These are phyloP conservation scores for Selaginella moellendorffii DNA, from an alignment of 75 land plant species.

Conservation along the genomic window DNA sequence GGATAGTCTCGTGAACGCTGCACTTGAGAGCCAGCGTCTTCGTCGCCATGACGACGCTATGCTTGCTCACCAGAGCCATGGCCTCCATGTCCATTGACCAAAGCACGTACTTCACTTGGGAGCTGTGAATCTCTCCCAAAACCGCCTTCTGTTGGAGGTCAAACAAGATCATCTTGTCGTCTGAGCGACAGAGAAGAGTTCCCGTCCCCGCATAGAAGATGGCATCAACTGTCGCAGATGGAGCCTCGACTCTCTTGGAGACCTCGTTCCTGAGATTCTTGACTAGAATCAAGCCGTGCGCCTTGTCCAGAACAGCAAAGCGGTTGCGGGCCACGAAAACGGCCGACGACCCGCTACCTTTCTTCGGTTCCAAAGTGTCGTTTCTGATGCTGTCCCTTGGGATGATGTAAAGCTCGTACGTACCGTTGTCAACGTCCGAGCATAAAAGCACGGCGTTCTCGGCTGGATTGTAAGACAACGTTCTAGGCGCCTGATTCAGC, in stretches of 20 bases:
- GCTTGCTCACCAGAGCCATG: slow-evolving; percentile 62
- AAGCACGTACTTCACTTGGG: slow-evolving; percentile 46
- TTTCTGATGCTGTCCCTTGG: slow-evolving; percentile 39
- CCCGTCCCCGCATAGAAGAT: slow-evolving; percentile 68
- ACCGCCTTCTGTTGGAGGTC: slow-evolving; percentile 51
- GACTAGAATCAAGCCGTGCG: slow-evolving; percentile 26
- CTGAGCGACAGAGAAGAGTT: slow-evolving; percentile 46
- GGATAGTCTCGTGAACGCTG: slow-evolving; percentile 47
- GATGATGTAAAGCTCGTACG: slow-evolving; percentile 48
- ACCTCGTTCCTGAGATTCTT: slow-evolving; percentile 53
- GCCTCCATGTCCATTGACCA: slow-evolving; percentile 67
- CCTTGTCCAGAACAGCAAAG: slow-evolving; percentile 51
- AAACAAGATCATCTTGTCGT: slow-evolving; percentile 48
- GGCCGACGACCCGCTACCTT: slow-evolving; percentile 49
- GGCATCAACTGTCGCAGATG: slow-evolving; percentile 36
- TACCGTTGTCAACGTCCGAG: slow-evolving; percentile 58
- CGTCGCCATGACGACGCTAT: slow-evolving; percentile 49
- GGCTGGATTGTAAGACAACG: slow-evolving; percentile 53
- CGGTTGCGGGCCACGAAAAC: slow-evolving; percentile 53
- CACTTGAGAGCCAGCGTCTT: slow-evolving; percentile 39
- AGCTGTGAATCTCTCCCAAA: slow-evolving; percentile 43
- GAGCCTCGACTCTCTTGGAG: slow-evolving; percentile 37
- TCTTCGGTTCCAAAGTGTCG: slow-evolving; percentile 49
- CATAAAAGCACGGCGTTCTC: slow-evolving; percentile 59
- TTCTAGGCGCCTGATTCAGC: slow-evolving; percentile 43